Base-by-base conservation (phyloP, 2,329 filamentous ascomycete species). In the Tolypocladium inflatum region DNA sequence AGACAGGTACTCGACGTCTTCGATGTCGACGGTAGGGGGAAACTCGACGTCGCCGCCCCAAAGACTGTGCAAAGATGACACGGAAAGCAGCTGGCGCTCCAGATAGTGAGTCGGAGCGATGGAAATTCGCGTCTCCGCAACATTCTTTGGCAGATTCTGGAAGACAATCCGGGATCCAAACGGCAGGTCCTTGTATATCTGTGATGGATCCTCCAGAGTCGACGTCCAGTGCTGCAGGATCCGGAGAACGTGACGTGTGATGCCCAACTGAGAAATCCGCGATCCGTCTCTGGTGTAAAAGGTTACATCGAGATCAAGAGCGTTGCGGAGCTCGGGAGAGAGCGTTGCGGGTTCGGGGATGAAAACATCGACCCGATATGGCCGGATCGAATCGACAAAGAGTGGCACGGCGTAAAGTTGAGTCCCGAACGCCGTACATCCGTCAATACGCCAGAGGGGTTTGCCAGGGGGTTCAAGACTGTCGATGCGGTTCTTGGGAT, bases 401-500 rank as follows among this genome's bases (percentile, higher is more conserved):
- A 81, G 70, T 19, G 83, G 82, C 4, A 83, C 66, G 35, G 76
- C 78, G 65, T 80, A 85, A 64, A 79, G 82, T 66, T 84, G 82
- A 13, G 79, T 83, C 5, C 82, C 83, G 57, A 81, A 74, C 21
- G 76, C 79, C 26, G 80, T 79, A 63, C 78, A 81, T 54, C 83
- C 82, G 62, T 86, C 82, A 54, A 86, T 78, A 39, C 80, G 76
- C 82, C 83, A 86, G 9, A 80, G 67, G 2, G 81, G 76, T 0
- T 70, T 63, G 17, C 63, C 55, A 2, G 76, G 74, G 9, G 72
- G 68, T 3, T 74, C 75, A 19, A 86, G 76, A 61, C 80, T 83
- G 65, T 85, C 76, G 65, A 85, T 80, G 59, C 82, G 76, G 64
- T 84, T 85, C 66, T 82, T 83, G 9, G 82, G 83, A 61, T 86